These are phyloP conservation scores for Perkinsus olseni DNA, from an alignment of 169 alveolate genomes.

Conservation along the genomic window DNA sequence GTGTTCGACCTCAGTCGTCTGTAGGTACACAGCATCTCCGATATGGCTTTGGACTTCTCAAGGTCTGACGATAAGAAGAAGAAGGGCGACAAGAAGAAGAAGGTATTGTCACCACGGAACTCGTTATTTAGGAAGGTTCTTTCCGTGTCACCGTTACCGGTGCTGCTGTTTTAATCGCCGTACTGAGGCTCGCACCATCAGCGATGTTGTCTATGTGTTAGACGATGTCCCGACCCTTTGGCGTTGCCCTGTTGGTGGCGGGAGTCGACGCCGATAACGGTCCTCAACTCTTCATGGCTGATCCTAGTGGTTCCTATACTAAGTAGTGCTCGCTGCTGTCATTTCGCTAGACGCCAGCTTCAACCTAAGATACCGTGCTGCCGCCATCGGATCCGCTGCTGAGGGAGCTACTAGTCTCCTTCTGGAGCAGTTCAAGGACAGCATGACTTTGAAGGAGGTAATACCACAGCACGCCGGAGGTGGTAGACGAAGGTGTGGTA, in stretches of 20 bases:
- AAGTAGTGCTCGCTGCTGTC: not conserved
- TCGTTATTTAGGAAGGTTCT: not conserved
- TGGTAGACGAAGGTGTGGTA: conserved; percentile 44
- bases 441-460: conserved; percentile 76
- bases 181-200: too few species aligned
- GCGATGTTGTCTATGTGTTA: conserved; percentile 9
- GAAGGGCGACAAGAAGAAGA: conserved; percentile 12
- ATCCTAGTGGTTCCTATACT: conserved; percentile 89
- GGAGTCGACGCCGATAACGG: conserved; percentile 89
- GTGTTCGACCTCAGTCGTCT: not conserved
- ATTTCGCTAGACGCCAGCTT: not conserved
- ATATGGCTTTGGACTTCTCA: conserved; percentile 90
- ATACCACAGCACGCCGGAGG: not conserved
- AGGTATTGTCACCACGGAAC: not conserved
- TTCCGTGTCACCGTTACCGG: too few species aligned
- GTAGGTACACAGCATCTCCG: conserved; percentile 57
- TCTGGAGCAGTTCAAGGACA: conserved; percentile 86
- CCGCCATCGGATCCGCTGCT: conserved; percentile 94
- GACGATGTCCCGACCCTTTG: conserved; percentile 93
- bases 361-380: conserved; percentile 74
- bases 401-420: conserved; percentile 88
- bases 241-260: conserved; percentile 91
- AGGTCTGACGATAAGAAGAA: conserved; percentile 63
- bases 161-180: too few species aligned
- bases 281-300: conserved; percentile 91